Evolutionary conservation across 2,329 filamentous ascomycete species (phyloP).

Genomic region (Neonectria hederae): DNA sequence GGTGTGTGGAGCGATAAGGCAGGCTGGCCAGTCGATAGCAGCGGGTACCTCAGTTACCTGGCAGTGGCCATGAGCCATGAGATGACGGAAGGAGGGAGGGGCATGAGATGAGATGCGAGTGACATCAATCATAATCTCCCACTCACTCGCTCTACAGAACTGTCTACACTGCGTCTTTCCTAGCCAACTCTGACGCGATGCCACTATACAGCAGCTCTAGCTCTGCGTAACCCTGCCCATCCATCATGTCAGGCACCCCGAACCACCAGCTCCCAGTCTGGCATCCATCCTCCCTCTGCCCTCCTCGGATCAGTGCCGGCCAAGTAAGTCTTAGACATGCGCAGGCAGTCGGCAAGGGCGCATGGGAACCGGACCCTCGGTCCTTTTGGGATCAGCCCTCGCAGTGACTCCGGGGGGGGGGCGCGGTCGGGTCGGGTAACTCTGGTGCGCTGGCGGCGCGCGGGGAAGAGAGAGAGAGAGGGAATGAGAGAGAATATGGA

Average conservation of each 20-base stretch:
- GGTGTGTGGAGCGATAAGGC: conserved; percentile 28
- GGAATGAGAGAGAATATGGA: not conserved
- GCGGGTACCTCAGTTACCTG: conserved; percentile 17
- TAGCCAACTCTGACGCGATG: not conserved
- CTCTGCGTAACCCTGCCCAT: conserved; percentile 28
- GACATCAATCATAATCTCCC: conserved; percentile 7
- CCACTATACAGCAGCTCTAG: conserved; percentile 22
- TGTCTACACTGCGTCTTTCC: not conserved
- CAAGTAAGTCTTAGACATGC: conserved; percentile 23
- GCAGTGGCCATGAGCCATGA: conserved; percentile 12
- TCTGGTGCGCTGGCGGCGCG: conserved; percentile 2
- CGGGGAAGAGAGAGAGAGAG: conserved; percentile 2
- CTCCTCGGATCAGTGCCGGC: conserved; percentile 4
- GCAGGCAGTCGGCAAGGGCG: conserved; percentile 26
- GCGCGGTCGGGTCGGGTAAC: not conserved
- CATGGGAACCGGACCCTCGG: conserved; percentile 13
- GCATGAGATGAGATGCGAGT: conserved; percentile 14
- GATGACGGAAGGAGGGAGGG: too few species aligned
- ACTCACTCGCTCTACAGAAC: not conserved
- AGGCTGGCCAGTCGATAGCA: conserved; percentile 26
- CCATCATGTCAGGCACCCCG: conserved; percentile 34
- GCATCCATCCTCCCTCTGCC: not conserved
- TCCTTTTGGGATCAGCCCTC: conserved; percentile 18
- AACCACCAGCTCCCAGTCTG: conserved; percentile 16
- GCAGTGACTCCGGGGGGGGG: conserved; percentile 14